Evolutionary conservation across 202 grass and related monocot genomes (phyloP).

Genomic region (Setaria viridis): DNA sequence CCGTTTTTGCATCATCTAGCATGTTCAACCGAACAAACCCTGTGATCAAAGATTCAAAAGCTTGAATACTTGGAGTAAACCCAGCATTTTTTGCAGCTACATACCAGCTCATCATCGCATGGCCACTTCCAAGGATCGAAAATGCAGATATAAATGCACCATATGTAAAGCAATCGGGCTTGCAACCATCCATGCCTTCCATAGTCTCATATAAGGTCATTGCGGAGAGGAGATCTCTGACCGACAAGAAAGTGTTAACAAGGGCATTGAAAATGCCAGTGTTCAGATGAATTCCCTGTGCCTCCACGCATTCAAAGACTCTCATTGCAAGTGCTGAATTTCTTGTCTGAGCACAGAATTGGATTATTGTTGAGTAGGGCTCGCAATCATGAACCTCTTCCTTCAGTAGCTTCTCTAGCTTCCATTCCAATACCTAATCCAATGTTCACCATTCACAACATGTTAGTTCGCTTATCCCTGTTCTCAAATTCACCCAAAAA

Average conservation of each 20-base stretch:
- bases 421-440: conserved; percentile 62
- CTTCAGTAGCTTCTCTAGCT: conserved; percentile 55
- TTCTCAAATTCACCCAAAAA: background rate
- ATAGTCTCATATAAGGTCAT: conserved; percentile 59
- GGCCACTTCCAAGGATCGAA: conserved; percentile 37
- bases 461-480: background rate
- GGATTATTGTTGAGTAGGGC: conserved; percentile 48
- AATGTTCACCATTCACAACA: background rate
- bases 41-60: conserved; percentile 59
- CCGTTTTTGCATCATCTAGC: conserved; percentile 50
- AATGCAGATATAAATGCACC: conserved; percentile 56
- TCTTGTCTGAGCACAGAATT: conserved; percentile 47
- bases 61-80: conserved; percentile 48
- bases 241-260: conserved; percentile 44
- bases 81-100: conserved; percentile 58
- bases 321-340: conserved; percentile 51
- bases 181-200: conserved; percentile 42
- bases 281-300: conserved; percentile 49
- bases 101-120: conserved; percentile 63
- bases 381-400: conserved; percentile 44
- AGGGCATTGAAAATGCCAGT: conserved; percentile 60
- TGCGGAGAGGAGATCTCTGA: conserved; percentile 56
- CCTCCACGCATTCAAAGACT: conserved; percentile 49
- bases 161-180: conserved; percentile 54
- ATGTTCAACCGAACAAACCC: conserved; percentile 51